Conservation (phyloP, 23 red algal genomes). For the Cyanidium caldarium region DNA sequence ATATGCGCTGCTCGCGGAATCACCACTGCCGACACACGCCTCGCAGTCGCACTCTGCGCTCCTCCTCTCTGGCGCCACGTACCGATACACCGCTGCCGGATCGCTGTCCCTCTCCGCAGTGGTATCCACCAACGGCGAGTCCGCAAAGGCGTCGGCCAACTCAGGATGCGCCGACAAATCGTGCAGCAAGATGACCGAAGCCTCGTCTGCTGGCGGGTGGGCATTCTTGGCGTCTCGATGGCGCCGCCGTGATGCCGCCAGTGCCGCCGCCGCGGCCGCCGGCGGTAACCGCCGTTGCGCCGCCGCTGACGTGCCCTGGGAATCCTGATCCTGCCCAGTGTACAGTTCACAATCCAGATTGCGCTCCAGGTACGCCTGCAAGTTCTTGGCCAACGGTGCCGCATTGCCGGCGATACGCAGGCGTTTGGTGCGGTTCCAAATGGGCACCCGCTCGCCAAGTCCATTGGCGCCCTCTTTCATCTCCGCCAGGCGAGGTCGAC, state of each 20-base stretch:
- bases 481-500: neutral
- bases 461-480: neutral
- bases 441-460: constrained; percentile 53
- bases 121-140: neutral
- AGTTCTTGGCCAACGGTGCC: constrained; percentile 65
- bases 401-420: constrained; percentile 87
- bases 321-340: constrained; percentile 25
- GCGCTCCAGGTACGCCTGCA: constrained; percentile 36
- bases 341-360: constrained; percentile 88
- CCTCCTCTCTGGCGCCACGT: too few relatives aligned
- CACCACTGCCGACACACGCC: too few relatives aligned
- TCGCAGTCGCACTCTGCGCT: too few relatives aligned
- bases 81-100: neutral
- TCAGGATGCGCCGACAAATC: neutral
- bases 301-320: neutral
- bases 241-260: too few relatives aligned
- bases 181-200: neutral
- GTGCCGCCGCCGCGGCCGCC: neutral
- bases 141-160: neutral
- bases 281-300: neutral
- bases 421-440: constrained; percentile 68
- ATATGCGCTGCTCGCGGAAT: too few relatives aligned
- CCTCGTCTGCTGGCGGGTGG: neutral
- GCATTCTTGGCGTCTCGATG: neutral
- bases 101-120: too few relatives aligned